phyloP scores from a whole-genome alignment of 1,139 yeast genomes.

The Yamadazyma atlantica region DNA sequence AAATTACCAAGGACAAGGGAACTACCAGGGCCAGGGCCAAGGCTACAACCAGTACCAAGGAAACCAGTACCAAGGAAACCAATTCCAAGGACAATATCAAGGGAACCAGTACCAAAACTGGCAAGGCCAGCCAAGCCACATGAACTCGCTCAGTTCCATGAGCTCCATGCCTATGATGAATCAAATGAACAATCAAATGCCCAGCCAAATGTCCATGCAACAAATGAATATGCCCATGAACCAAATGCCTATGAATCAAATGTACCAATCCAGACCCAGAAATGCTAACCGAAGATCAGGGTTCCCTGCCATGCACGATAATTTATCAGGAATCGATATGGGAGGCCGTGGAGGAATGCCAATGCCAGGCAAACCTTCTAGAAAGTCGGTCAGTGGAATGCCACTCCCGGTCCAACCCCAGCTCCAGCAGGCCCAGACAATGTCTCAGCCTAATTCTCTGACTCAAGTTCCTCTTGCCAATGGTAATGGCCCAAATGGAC shows the following conservation, averaged over 20 bases:
- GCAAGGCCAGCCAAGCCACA: slow-evolving; percentile 2
- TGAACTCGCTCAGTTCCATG: slow-evolving; percentile 6
- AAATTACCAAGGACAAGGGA: no score
- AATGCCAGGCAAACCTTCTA: slow-evolving; percentile 21
- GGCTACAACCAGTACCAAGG: no score
- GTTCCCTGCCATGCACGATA: slow-evolving; percentile 32
- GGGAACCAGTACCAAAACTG: slow-evolving; percentile 1
- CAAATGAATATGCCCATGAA: slow-evolving; percentile 9
- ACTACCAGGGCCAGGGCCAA: not conserved
- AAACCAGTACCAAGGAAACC: no score
- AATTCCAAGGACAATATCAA: not conserved
- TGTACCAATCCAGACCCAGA: slow-evolving; percentile 9
- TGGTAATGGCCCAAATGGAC: slow-evolving; percentile 1
- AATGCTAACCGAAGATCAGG: slow-evolving; percentile 37
- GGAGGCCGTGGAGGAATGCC: slow-evolving; percentile 58
- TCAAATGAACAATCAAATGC: slow-evolving; percentile 10
- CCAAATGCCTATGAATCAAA: no score
- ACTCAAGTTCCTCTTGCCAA: not conserved
- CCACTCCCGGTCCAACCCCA: not conserved
- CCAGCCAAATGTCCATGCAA: slow-evolving; percentile 13
- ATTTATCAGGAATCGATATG: slow-evolving; percentile 40
- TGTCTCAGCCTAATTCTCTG: not conserved
- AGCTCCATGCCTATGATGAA: slow-evolving; percentile 7
- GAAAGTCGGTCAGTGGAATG: slow-evolving; percentile 15
- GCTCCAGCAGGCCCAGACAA: no score